Evolutionary conservation across 1,139 yeast species (phyloP).

Genomic region (Candida sanyaensis): DNA sequence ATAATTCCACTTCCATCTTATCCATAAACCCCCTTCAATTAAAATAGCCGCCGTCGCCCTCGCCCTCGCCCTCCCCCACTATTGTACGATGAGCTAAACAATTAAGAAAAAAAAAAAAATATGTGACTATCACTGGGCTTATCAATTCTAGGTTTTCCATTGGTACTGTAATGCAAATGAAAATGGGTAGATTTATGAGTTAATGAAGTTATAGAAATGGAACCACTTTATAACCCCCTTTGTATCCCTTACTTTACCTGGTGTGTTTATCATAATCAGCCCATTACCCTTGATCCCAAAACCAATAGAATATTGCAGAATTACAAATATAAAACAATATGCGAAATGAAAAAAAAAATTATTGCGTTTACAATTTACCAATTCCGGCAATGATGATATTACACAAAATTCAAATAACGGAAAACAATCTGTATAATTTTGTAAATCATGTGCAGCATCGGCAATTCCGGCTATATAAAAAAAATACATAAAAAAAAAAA

Average conservation of each 20-base stretch:
- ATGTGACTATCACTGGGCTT: not conserved
- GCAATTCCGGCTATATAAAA: not conserved
- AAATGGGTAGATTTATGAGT: too few relatives aligned
- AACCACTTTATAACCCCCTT: not conserved
- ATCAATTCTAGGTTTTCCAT: not conserved
- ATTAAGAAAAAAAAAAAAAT: too few relatives aligned
- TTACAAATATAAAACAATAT: not conserved
- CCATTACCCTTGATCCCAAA: not conserved
- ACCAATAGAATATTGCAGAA: not conserved
- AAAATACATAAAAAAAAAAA: too few relatives aligned
- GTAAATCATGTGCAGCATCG: slow-evolving; percentile 2
- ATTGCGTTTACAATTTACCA: slow-evolving; percentile 2
- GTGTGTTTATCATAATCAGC: not conserved
- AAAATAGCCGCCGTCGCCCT: not conserved
- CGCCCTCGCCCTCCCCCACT: not conserved
- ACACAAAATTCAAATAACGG: not conserved
- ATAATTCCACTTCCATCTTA: too few relatives aligned
- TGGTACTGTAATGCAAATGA: not conserved
- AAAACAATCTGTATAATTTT: not conserved
- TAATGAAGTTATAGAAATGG: too few relatives aligned
- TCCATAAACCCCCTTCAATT: too few relatives aligned
- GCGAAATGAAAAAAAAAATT: not conserved
- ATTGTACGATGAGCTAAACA: not conserved
- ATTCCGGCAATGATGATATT: not conserved
- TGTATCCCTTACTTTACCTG: too few relatives aligned